phyloP scores from a whole-genome alignment of 2,329 filamentous ascomycete genomes.

The Fusarium setosum region DNA sequence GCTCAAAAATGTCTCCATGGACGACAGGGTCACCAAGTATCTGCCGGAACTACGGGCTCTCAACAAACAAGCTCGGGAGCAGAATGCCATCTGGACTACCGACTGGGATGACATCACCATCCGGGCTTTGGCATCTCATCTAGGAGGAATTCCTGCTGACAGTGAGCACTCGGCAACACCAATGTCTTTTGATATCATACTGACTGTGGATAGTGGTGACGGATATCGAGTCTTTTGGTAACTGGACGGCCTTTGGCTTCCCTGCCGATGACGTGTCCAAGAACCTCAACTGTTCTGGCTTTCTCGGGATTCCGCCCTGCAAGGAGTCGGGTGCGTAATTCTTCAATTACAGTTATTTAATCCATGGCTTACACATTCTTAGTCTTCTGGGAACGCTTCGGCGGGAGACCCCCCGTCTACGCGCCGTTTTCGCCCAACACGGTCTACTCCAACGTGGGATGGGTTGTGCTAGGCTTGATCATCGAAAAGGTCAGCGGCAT shows the following conservation, averaged over 20 bases:
- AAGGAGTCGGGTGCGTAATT: neutral
- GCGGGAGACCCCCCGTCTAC: slow-evolving; percentile 15
- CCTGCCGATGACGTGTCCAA: neutral
- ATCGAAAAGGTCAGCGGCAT: slow-evolving; percentile 21
- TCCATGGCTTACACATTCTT: fast-evolving
- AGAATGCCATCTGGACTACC: slow-evolving; percentile 11
- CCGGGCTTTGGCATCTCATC: slow-evolving; percentile 7
- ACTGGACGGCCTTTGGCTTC: slow-evolving; percentile 15
- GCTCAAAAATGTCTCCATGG: neutral
- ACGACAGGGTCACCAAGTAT: slow-evolving; percentile 15
- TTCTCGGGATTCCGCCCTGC: slow-evolving; percentile 6
- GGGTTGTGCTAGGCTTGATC: slow-evolving; percentile 2
- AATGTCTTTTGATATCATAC: fast-evolving
- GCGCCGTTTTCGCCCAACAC: slow-evolving; percentile 3
- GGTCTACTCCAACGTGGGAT: slow-evolving; percentile 3
- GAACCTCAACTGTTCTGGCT: slow-evolving; percentile 18
- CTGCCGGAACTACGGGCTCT: slow-evolving; percentile 12
- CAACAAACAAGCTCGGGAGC: slow-evolving; percentile 8
- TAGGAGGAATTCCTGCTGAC: slow-evolving; percentile 9
- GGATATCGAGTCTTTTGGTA: slow-evolving; percentile 16
- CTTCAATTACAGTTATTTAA: fast-evolving
- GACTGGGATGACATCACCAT: slow-evolving; percentile 24
- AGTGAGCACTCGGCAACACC: fast-evolving
- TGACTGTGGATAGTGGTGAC: neutral
- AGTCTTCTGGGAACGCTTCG: slow-evolving; percentile 16